Percentiles rank a stretch among this genome's conserved stretches.
Evolutionary conservation across 306 rosid species (phyloP).

Genomic region (Canavalia ensiformis): DNA sequence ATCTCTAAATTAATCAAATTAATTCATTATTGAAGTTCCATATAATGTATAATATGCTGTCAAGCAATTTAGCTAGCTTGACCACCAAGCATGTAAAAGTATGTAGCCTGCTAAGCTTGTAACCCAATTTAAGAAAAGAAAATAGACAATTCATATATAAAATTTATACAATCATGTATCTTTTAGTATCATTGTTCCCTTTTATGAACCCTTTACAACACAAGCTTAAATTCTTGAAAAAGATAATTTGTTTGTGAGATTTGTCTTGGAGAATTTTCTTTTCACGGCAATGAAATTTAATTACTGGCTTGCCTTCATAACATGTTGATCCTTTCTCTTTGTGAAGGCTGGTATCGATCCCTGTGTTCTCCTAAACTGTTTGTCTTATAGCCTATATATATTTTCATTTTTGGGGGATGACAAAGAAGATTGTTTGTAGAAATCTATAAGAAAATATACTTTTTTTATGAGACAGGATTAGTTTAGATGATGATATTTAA

Average conservation of each 20-base stretch:
- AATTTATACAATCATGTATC: no score
- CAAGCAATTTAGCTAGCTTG: no score
- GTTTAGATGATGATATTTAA: neutral
- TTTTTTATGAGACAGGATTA: neutral
- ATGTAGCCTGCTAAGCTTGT: no score
- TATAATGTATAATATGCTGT: no score
- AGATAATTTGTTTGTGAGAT: slow-evolving; percentile 24
- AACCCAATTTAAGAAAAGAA: no score
- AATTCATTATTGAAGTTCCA: no score
- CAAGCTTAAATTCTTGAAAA: neutral
- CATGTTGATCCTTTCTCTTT: neutral
- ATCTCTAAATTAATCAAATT: no score
- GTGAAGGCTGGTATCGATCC: neutral
- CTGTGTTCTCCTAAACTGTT: slow-evolving; percentile 2
- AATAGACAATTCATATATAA: no score
- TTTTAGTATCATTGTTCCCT: no score
- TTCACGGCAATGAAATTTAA: neutral
- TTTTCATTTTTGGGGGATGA: neutral
- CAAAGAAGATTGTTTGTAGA: neutral
- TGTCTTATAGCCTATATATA: neutral
- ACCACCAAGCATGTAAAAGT: no score
- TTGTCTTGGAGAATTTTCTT: slow-evolving; percentile 33
- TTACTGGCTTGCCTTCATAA: neutral
- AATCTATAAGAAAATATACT: neutral
- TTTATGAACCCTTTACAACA: no score